Evolutionary conservation across 106 monocot species (phyloP), one percentile per base, ranked within the genome.

Genomic region (Agapanthus africanus): DNA sequence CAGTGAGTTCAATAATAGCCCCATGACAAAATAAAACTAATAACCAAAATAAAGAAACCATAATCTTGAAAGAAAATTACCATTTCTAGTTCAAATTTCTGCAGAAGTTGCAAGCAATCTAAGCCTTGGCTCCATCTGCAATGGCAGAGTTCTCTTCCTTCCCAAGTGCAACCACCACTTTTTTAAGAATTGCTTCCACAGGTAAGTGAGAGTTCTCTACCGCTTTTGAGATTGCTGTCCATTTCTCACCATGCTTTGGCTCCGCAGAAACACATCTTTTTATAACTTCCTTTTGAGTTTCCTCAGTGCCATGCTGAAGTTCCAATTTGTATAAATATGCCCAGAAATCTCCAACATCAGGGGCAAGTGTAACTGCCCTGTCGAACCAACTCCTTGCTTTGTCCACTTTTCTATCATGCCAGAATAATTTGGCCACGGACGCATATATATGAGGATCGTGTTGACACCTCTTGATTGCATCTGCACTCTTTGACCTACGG

Each of bases 261-360:
- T 97, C 95, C 18, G 88, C 91, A 54, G 76, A 46, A 71, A 92
- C 46, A 35, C 95, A 97, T 77, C 92, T 80, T 80, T 82, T 78
- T 73, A 92, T 34, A 30, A 97, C 89, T 59, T 89, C 86, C 59
- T 86, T 88, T 70, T 97, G 95, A 19, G 59, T 79, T n/a, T 97
- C 95, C 32, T 89, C 91, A 42, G 31, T 76, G 23, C 95, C 95
- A 79, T 97, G 92, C 70, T 97, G 95, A 31, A 97, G 78, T 73
- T 97, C 95, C 82, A 97, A 97, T 61, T 86, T 97, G 71, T 97
- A 92, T 28, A 80, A 92, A n/a, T 82, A 76, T 1, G 82, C 84
- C 95, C 95, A 97, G 65, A 88, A 89, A 70, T 97, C 95, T n/a
- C 95, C 95, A 72, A 87, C 69, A 61, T 97, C 95, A 39, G 95